These are phyloP conservation scores for Calonectria leucothoes DNA, from an alignment of 2,329 filamentous ascomycete species.

Conservation along the genomic window DNA sequence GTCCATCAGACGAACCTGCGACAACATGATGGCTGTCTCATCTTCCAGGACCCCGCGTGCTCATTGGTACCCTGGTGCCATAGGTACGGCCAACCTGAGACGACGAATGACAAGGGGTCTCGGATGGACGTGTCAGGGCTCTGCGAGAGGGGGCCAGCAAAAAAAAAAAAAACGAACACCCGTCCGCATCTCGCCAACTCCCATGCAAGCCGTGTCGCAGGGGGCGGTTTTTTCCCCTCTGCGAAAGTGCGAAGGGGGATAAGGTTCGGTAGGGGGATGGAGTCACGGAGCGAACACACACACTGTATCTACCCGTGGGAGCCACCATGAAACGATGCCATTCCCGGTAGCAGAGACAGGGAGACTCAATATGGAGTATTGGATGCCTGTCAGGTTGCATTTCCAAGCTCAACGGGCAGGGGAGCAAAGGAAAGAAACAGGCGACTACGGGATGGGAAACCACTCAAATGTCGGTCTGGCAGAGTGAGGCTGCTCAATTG, in stretches of 20 bases:
- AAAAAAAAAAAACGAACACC: constrained; percentile 17
- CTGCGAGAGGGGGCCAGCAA: constrained; percentile 10
- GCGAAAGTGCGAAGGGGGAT: constrained; percentile 7
- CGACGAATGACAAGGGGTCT: constrained; percentile 32
- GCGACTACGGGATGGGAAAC: constrained; percentile 1
- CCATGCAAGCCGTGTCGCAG: constrained; percentile 32
- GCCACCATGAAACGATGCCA: constrained; percentile 11
- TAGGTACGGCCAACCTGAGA: constrained; percentile 39
- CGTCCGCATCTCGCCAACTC: constrained; percentile 37
- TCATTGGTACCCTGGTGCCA: constrained; percentile 27
- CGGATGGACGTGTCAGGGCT: constrained; percentile 24
- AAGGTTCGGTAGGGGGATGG: neutral
- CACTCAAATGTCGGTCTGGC: constrained; percentile 41
- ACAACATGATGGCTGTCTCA: constrained; percentile 36
- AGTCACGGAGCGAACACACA: constrained; percentile 9
- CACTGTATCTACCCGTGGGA: constrained; percentile 13
- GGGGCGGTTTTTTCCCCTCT: constrained; percentile 12
- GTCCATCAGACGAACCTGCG: constrained; percentile 39
- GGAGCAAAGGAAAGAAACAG: constrained; percentile 1
- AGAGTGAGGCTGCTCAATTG: constrained; percentile 24
- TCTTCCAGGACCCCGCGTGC: constrained; percentile 30
- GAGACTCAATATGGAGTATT: neutral
- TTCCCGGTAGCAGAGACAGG: constrained; percentile 6
- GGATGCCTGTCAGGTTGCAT: neutral
- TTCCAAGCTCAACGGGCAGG: constrained; percentile 5